These are phyloP conservation scores for Chlorella sp. DNA, from an alignment of 139 green algal species.

Conservation along the genomic window DNA sequence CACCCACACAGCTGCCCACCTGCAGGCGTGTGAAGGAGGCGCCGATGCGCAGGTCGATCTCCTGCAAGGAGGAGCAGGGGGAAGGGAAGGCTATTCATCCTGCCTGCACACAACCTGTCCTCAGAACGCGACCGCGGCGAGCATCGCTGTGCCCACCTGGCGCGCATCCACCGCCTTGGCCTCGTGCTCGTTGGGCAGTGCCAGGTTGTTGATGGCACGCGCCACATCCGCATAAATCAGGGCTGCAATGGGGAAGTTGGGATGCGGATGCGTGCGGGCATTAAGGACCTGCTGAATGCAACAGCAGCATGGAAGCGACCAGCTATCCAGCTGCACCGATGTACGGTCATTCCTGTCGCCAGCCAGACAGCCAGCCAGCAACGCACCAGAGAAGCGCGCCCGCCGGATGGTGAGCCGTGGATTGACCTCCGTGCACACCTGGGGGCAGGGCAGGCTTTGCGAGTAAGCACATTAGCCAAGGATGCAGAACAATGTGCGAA, in stretches of 20 bases:
- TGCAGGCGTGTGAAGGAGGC: conserved; percentile 97
- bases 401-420: conserved; percentile 74
- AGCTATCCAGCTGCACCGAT: too few relatives aligned
- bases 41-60: conserved; percentile 97
- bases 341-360: too few relatives aligned
- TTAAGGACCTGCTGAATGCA: too few relatives aligned
- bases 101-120: too few relatives aligned
- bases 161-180: conserved; percentile 91
- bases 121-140: too few relatives aligned
- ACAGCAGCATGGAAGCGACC: too few relatives aligned
- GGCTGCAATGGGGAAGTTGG: conserved; percentile 42
- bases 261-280: too few relatives aligned
- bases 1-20: conserved; percentile 65
- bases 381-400: conserved; percentile 87
- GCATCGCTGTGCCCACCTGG: too few relatives aligned
- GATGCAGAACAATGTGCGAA: too few relatives aligned
- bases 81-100: too few relatives aligned
- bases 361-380: too few relatives aligned
- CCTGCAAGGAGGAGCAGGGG: conserved; percentile 29
- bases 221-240: conserved; percentile 76
- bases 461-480: too few relatives aligned
- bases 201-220: conserved; percentile 67
- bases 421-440: conserved; percentile 81
- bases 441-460: neutral
- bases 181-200: conserved; percentile 80